Conservation (phyloP, 495 filamentous ascomycete genomes). For the Astrocystis sublimbata region DNA sequence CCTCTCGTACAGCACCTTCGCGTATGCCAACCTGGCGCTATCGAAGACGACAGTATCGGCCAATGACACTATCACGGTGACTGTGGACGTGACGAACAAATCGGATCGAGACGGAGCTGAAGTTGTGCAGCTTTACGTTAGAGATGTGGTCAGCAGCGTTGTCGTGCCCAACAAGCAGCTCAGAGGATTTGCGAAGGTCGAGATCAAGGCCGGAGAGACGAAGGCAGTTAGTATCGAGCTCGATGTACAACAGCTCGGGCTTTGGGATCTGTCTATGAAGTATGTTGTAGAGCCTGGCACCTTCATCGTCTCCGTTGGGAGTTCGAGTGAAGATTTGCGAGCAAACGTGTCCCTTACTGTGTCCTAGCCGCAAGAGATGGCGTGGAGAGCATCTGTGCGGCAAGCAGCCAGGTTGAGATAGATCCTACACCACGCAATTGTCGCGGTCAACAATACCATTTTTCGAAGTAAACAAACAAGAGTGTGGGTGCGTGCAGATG, state of each 20-base stretch:
- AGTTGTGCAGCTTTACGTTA: conserved; percentile 69
- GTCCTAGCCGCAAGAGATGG: background rate
- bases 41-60: conserved; percentile 47
- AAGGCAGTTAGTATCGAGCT: conserved; percentile 57
- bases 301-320: conserved; percentile 61
- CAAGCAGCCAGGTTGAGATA: background rate
- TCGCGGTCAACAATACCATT: background rate
- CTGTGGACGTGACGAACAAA: conserved; percentile 59
- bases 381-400: background rate
- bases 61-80: conserved; percentile 53
- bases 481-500: no score
- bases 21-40: conserved; percentile 51
- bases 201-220: conserved; percentile 59
- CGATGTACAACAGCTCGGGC: conserved; percentile 51
- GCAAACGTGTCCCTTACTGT: conserved; percentile 58
- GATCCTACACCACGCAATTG: background rate
- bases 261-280: conserved; percentile 63
- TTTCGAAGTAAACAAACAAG: no score
- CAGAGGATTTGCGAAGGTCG: conserved; percentile 70
- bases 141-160: conserved; percentile 60
- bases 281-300: conserved; percentile 70
- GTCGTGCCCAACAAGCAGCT: conserved; percentile 65
- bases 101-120: conserved; percentile 60
- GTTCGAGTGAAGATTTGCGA: conserved; percentile 56
- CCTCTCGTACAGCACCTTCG: conserved; percentile 64